Base-by-base conservation (phyloP, 495 filamentous ascomycete genomes). In the Darksidea phi region DNA sequence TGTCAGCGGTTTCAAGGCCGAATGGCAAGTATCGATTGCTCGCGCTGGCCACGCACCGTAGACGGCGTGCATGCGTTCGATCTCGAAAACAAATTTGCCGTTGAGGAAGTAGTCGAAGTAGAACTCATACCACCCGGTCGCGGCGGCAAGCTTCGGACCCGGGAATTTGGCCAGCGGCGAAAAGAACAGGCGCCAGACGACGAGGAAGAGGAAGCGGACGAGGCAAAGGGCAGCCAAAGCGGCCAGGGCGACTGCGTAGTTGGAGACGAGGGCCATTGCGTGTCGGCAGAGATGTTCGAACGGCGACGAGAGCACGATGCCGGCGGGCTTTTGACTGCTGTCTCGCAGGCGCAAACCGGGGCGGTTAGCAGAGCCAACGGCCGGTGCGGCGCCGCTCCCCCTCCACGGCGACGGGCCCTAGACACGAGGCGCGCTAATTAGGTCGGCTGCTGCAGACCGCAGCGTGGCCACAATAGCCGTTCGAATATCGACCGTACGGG, bases 141-240 rank as follows among this genome's bases (percentile, higher is more conserved):
- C 53, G 1, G 54, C 61, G 0, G 61, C 54, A 38, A 64, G 26
- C 37, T 48, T 64, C 1, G 61, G 41, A 0, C 61, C 61, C 8
- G 61, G 61, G 48, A 64, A 64, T 21, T 34, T 46, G 10, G 61
- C 54, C 6, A 64, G 25, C 10, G 63, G 63, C 7, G 58, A 67
- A 18, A 67, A 25, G 26, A 20, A 54, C 1, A 62, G 46, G 11
- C 63, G 47, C 12, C 57, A 57, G 32, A 67, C 12, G 17, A 42
- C 53, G 41, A 66, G 42, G 37, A n/a, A 38, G 4, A 43, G 3
- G 13, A 15, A 43, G 13, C 41, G 41, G 5, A 43, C 13, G 13
- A 43, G 5, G 6, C 13, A 43, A 13, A 43, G 41, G 18, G 15
- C 13, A 4, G 13, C 41, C 5, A 43, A 13, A 15, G 41, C 41